Percentiles rank a stretch among this genome's conserved stretches.
These are phyloP conservation scores for Saccharomyces hybrid DNA, from an alignment of 1,139 yeast species.

Conservation along the genomic window DNA sequence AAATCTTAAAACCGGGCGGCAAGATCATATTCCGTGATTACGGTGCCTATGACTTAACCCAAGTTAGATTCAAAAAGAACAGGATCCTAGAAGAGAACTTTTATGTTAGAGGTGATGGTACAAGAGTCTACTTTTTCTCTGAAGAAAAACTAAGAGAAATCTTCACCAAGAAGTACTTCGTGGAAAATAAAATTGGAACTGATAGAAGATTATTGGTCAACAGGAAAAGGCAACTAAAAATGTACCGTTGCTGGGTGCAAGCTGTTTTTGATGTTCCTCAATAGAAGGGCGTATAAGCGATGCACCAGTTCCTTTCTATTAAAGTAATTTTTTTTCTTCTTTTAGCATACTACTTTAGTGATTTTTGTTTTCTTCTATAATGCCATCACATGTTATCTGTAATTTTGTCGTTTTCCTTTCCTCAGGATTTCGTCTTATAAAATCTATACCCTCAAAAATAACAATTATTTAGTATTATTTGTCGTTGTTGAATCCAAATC, in stretches of 20 bases:
- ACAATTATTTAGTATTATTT: neutral
- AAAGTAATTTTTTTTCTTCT: neutral
- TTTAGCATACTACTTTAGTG: neutral
- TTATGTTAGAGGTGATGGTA: slow-evolving; percentile 96
- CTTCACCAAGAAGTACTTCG: slow-evolving; percentile 56
- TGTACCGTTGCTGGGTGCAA: slow-evolving; percentile 97
- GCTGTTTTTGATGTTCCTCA: slow-evolving; percentile 60
- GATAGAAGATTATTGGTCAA: slow-evolving; percentile 88
- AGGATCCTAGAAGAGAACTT: slow-evolving; percentile 85
- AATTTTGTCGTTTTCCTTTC: neutral
- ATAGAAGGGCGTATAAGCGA: slow-evolving; percentile 1
- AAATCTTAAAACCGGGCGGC: slow-evolving; percentile 87
- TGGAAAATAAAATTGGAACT: slow-evolving; percentile 70
- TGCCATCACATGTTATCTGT: neutral
- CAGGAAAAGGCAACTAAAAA: slow-evolving; percentile 82
- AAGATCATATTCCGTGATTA: slow-evolving; percentile 84
- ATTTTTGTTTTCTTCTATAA: neutral
- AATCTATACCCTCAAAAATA: neutral
- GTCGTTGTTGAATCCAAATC: neutral
- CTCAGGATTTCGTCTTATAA: neutral
- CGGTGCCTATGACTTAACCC: slow-evolving; percentile 94
- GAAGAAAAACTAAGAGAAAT: slow-evolving; percentile 81
- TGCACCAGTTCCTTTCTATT: neutral
- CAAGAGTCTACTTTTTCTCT: slow-evolving; percentile 92
- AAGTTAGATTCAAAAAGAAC: slow-evolving; percentile 84